These are phyloP conservation scores for Aspergillus tamarii DNA, from an alignment of 2,329 filamentous ascomycete genomes.

Conservation along the genomic window DNA sequence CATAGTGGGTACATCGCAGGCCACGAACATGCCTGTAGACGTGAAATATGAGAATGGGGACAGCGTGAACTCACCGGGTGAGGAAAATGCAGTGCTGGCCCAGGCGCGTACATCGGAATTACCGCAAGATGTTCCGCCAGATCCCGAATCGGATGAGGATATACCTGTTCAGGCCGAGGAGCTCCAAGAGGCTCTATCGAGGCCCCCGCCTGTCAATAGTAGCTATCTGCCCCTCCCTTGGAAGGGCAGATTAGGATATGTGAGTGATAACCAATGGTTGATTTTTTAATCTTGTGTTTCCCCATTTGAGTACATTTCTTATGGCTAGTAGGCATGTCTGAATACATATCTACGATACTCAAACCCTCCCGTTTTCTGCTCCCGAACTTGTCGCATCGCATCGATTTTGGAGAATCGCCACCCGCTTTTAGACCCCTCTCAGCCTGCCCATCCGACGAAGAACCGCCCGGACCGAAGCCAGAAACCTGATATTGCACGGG, in stretches of 20 bases:
- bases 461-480: conserved; percentile 80
- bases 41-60: conserved; percentile 3
- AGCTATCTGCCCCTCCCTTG: conserved; percentile 82
- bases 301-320: conserved; percentile 2
- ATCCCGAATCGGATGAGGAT: conserved; percentile 60
- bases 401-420: conserved; percentile 89
- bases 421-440: conserved; percentile 73
- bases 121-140: conserved; percentile 32
- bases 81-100: not conserved
- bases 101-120: conserved; percentile 18
- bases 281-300: not conserved
- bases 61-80: not conserved
- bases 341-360: conserved; percentile 87
- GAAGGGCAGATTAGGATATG: conserved; percentile 88
- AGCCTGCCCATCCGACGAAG: conserved; percentile 80
- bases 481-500: conserved; percentile 67
- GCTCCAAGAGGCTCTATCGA: conserved; percentile 59
- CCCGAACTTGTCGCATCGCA: conserved; percentile 85
- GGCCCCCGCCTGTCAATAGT: conserved; percentile 80
- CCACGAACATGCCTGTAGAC: not conserved
- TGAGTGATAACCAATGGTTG: conserved; percentile 48
- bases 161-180: conserved; percentile 59
- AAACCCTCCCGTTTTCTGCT: conserved; percentile 84
- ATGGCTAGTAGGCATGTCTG: conserved; percentile 69
- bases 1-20: not conserved